Evolutionary conservation across 257 asterid genomes (phyloP).

Genomic region (Osmanthus fragrans): DNA sequence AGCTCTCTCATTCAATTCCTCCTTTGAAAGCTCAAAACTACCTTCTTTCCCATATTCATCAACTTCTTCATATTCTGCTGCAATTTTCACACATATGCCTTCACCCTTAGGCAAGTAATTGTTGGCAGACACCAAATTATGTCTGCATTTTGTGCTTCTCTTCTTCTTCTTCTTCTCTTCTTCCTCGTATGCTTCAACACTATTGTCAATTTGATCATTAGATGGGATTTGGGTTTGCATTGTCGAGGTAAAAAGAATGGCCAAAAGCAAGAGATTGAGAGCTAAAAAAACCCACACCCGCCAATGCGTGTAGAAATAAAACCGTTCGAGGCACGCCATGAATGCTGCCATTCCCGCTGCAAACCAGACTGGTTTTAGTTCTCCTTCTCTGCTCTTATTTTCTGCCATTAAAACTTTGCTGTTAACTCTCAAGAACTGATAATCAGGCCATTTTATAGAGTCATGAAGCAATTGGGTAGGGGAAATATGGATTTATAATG

Average conservation of each 20-base stretch:
- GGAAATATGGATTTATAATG: conserved; percentile 31
- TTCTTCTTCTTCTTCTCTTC: conserved; percentile 26
- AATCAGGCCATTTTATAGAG: conserved; percentile 33
- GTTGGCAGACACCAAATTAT: background rate
- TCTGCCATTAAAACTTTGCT: conserved; percentile 26
- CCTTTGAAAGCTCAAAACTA: conserved; percentile 50
- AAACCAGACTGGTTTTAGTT: conserved; percentile 70
- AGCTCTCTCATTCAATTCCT: conserved; percentile 52
- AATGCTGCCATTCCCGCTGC: conserved; percentile 88
- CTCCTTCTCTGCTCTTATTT: conserved; percentile 43
- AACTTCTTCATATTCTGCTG: background rate
- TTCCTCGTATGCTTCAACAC: conserved; percentile 2
- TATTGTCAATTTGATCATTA: conserved; percentile 7
- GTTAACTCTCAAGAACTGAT: background rate
- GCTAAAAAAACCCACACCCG: conserved; percentile 79
- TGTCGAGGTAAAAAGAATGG: conserved; percentile 79
- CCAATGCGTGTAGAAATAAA: conserved; percentile 74
- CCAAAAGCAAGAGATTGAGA: conserved; percentile 75
- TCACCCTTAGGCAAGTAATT: background rate
- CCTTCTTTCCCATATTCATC: conserved; percentile 25
- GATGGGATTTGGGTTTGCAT: conserved; percentile 23
- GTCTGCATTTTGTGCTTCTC: conserved; percentile 8
- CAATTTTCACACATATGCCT: background rate
- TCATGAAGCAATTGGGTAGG: background rate
- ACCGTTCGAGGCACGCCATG: conserved; percentile 77